Conservation (phyloP, 2,329 filamentous ascomycete genomes). For the Leptoxyphium fumago region DNA sequence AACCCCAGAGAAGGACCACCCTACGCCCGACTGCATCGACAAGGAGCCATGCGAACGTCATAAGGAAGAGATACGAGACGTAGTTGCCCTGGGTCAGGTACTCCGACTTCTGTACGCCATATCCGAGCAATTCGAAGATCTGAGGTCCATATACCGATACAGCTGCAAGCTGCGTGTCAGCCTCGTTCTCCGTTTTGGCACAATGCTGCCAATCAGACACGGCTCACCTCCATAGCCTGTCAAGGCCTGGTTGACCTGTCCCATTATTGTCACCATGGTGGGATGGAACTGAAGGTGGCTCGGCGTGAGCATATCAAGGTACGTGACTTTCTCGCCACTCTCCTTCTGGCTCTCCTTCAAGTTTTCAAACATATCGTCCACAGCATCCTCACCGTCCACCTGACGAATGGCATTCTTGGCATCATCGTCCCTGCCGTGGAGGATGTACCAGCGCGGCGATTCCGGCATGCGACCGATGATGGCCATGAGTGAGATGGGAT, state of each 20-base stretch:
- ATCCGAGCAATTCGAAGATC: slow-evolving; percentile 48
- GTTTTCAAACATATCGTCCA: slow-evolving; percentile 34
- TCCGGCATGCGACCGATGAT: slow-evolving; percentile 42
- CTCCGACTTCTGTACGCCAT: slow-evolving; percentile 36
- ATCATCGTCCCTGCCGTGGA: slow-evolving; percentile 34
- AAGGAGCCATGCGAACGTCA: slow-evolving; percentile 46
- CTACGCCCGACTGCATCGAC: slow-evolving; percentile 43
- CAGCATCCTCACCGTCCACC: slow-evolving; percentile 34
- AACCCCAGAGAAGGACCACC: slow-evolving; percentile 39
- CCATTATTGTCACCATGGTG: slow-evolving; percentile 46
- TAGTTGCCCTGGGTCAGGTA: slow-evolving; percentile 47
- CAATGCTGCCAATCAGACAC: neutral
- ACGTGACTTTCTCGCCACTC: slow-evolving; percentile 32
- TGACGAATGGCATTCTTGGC: slow-evolving; percentile 33
- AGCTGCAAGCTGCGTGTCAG: slow-evolving; percentile 21
- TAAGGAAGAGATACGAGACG: slow-evolving; percentile 44
- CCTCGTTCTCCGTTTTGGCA: no score
- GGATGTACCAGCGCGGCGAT: slow-evolving; percentile 43
- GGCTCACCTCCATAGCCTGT: slow-evolving; percentile 27
- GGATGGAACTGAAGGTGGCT: slow-evolving; percentile 43
- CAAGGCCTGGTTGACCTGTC: slow-evolving; percentile 46
- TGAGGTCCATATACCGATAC: slow-evolving; percentile 49
- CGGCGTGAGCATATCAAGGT: slow-evolving; percentile 44
- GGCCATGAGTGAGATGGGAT: slow-evolving; percentile 38
- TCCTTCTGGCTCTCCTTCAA: slow-evolving; percentile 30